These are phyloP conservation scores for Trametes maxima DNA, from an alignment of 768 basidiomycete species.

Conservation along the genomic window DNA sequence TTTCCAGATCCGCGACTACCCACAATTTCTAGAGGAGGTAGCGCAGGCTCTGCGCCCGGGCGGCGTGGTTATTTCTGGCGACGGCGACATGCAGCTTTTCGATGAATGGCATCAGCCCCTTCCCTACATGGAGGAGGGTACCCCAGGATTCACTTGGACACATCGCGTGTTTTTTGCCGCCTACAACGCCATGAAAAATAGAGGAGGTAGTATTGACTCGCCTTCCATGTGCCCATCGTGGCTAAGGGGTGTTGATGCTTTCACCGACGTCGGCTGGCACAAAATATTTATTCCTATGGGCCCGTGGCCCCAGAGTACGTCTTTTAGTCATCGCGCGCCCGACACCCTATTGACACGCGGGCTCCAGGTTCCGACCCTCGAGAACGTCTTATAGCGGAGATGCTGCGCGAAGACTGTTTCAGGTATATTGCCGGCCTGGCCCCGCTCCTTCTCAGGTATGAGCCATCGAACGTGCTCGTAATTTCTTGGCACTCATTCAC, in stretches of 20 bases:
- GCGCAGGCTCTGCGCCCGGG: constrained; percentile 33
- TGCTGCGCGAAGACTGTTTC: constrained; percentile 33
- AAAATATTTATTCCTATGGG: constrained; percentile 38
- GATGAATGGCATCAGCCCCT: constrained; percentile 33
- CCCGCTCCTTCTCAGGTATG: constrained; percentile 33
- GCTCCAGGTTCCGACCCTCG: constrained; percentile 25
- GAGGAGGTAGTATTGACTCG: constrained; percentile 32
- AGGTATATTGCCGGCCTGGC: constrained; percentile 33
- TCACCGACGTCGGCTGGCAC: constrained; percentile 34
- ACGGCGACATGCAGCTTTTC: constrained; percentile 38
- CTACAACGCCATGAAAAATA: constrained; percentile 37
- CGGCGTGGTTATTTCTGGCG: constrained; percentile 35
- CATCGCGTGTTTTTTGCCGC: constrained; percentile 35
- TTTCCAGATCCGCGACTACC: constrained; percentile 36
- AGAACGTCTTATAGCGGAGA: constrained; percentile 32
- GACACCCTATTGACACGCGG: not conserved
- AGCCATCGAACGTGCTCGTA: not conserved
- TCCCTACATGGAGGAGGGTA: constrained; percentile 27
- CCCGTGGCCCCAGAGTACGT: constrained; percentile 34
- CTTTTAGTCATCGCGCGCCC: not conserved
- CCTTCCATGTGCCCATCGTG: constrained; percentile 33
- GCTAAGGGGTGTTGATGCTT: constrained; percentile 30
- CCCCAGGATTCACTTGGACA: constrained; percentile 30
- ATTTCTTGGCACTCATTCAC: not conserved
- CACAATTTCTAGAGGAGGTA: constrained; percentile 31